phyloP scores from a whole-genome alignment of 2,329 filamentous ascomycete species.

The Aureobasidium sp. region DNA sequence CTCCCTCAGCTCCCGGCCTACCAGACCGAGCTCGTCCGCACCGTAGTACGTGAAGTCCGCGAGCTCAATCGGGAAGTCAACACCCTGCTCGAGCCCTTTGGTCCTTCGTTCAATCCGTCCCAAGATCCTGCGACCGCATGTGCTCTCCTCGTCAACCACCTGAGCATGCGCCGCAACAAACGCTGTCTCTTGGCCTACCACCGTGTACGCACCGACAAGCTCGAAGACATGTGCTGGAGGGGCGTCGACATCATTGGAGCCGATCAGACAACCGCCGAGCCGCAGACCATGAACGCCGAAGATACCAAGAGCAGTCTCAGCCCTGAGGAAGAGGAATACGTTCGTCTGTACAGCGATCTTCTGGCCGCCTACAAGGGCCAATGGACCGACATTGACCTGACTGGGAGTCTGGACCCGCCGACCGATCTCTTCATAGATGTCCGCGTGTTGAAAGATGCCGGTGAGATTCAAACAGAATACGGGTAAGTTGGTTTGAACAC shows the following conservation, averaged over 20 bases:
- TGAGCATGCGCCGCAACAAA: conserved; percentile 94
- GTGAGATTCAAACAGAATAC: conserved; percentile 98
- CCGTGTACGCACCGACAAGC: conserved; percentile 77
- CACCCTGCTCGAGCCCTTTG: conserved; percentile 71
- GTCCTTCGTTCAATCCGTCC: conserved; percentile 73
- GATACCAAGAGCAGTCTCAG: conserved; percentile 61
- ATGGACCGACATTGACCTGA: conserved; percentile 96
- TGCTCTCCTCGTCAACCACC: conserved; percentile 83
- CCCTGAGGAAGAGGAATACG: conserved; percentile 94
- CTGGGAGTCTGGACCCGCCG: conserved; percentile 89
- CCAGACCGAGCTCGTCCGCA: conserved; percentile 82
- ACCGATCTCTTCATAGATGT: conserved; percentile 95
- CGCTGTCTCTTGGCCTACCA: conserved; percentile 93
- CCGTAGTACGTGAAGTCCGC: conserved; percentile 82
- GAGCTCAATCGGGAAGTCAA: conserved; percentile 84
- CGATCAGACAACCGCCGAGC: conserved; percentile 36
- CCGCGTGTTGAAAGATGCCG: conserved; percentile 88
- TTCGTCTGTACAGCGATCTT: conserved; percentile 83
- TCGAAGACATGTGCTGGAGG: conserved; percentile 91
- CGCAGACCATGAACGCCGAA: conserved; percentile 38
- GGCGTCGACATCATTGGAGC: conserved; percentile 75
- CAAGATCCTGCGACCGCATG: conserved; percentile 79
- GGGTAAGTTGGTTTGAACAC: conserved; percentile 55
- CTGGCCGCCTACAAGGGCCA: conserved; percentile 95
- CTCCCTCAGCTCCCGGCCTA: conserved; percentile 83